These are phyloP conservation scores for Hordeum pubiflorum DNA, from an alignment of 202 grass and related monocot genomes.

Conservation along the genomic window DNA sequence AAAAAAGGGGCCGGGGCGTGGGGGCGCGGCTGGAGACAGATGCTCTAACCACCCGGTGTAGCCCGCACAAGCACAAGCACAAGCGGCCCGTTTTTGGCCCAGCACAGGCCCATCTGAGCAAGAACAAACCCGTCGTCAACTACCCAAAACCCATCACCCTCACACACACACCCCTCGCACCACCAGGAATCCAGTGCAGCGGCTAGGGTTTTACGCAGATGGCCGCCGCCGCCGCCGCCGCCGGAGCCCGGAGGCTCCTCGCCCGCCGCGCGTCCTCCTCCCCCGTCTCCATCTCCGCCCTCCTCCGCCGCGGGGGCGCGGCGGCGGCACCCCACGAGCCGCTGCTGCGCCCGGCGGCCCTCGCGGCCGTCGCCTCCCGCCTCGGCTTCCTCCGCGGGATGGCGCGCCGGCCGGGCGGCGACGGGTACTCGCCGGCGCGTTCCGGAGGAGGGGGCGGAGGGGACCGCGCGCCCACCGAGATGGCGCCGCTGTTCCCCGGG, in stretches of 20 bases:
- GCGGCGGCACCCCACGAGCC: background rate
- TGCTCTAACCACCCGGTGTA: too few species aligned
- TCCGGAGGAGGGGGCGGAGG: slow-evolving; percentile 20
- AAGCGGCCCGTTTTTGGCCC: background rate
- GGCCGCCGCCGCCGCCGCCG: slow-evolving; percentile 40
- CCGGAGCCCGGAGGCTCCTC: slow-evolving; percentile 45
- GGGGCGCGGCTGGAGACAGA: too few species aligned
- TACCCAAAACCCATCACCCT: background rate
- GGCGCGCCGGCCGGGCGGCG: slow-evolving; percentile 36
- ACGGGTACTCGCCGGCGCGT: slow-evolving; percentile 26
- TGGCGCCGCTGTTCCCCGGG: slow-evolving; percentile 75
- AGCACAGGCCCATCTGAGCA: background rate
- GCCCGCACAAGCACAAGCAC: too few species aligned
- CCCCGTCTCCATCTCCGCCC: background rate
- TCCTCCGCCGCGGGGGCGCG: slow-evolving; percentile 14
- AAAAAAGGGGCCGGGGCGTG: too few species aligned
- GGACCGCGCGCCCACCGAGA: slow-evolving; percentile 57
- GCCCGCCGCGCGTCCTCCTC: slow-evolving; percentile 35
- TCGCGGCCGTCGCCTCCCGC: slow-evolving; percentile 27
- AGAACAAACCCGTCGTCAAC: background rate
- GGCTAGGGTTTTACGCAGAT: slow-evolving; percentile 40
- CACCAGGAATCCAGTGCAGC: background rate
- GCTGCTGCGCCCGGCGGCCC: slow-evolving; percentile 34
- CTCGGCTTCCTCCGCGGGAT: slow-evolving; percentile 48
- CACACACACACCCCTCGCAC: background rate